Conservation (phyloP, 2,329 filamentous ascomycete species). For the Alternaria rosae region DNA sequence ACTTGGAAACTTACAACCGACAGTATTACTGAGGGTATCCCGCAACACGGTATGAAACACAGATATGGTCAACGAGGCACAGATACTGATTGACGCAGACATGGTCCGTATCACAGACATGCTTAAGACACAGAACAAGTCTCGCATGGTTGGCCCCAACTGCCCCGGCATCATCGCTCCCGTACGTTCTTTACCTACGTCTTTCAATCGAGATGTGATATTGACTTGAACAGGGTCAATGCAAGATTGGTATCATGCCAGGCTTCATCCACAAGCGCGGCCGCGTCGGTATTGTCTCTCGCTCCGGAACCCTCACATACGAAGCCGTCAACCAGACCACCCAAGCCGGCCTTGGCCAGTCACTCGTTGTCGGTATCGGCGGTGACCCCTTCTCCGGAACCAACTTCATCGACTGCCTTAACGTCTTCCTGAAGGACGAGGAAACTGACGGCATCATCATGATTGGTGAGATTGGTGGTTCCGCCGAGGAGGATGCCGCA, state of each 20-base stretch:
- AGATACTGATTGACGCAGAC: conserved; percentile 63
- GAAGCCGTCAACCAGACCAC: conserved; percentile 99
- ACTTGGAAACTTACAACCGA: conserved; percentile 45
- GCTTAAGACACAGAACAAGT: conserved; percentile 97
- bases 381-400: conserved; percentile 98
- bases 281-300: conserved; percentile 97
- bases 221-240: conserved; percentile 73
- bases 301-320: conserved; percentile 97
- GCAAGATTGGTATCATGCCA: conserved; percentile 99
- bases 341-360: conserved; percentile 94
- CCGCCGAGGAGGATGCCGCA: conserved; percentile 96
- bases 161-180: conserved; percentile 96
- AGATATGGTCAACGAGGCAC: neutral
- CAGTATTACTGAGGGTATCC: conserved; percentile 93
- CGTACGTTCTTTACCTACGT: conserved; percentile 49
- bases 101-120: conserved; percentile 99
- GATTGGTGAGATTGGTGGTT: conserved; percentile 99
- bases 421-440: conserved; percentile 93
- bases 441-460: conserved; percentile 99
- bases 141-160: conserved; percentile 94
- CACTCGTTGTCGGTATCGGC: conserved; percentile 96
- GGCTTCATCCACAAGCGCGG: conserved; percentile 99
- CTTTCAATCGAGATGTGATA: neutral
- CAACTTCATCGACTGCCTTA: conserved; percentile 99
- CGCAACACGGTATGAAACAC: conserved; percentile 81